A percentile compares a stretch with the other conserved stretches of the same genome.
Evolutionary conservation across 1,284 basidiomycete species (phyloP).

Genomic region (Volvariella volvacea): DNA sequence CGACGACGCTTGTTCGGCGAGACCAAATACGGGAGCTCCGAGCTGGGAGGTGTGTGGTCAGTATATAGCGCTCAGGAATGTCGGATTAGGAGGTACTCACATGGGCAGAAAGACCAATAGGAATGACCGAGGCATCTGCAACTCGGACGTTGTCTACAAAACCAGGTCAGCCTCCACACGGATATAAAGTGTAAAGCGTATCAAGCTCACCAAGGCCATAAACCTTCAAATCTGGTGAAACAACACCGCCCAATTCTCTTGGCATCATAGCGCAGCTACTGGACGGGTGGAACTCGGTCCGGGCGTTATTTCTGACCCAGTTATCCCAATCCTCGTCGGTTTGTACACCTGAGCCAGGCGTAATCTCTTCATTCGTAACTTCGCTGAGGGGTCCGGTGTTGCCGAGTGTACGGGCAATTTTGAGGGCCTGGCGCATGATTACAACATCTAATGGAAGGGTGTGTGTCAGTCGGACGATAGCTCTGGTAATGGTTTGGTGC

Average conservation of each 20-base stretch:
- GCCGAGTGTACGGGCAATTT: constrained; percentile 42
- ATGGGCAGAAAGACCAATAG: constrained; percentile 45
- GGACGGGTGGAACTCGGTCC: constrained; percentile 43
- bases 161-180: neutral
- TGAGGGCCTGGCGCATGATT: constrained; percentile 53
- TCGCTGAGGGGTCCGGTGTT: constrained; percentile 30
- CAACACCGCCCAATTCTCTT: constrained; percentile 32
- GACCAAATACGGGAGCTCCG: constrained; percentile 56
- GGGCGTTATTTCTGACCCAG: constrained; percentile 29
- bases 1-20: constrained; percentile 63
- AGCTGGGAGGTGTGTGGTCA: constrained; percentile 24
- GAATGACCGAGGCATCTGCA: constrained; percentile 49
- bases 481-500: too few species aligned
- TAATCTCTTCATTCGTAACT: constrained; percentile 27
- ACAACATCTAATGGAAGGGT: constrained; percentile 32
- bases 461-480: too few species aligned
- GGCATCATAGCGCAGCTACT: constrained; percentile 41
- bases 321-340: constrained; percentile 41
- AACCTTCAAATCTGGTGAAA: constrained; percentile 33
- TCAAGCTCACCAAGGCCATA: constrained; percentile 17
- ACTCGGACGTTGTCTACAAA: constrained; percentile 41
- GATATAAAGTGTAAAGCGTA: neutral
- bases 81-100: constrained; percentile 21
- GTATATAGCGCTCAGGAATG: constrained; percentile 9
- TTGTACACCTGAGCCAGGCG: constrained; percentile 31